A percentile compares a stretch with the other conserved stretches of the same genome.
phyloP scores from a whole-genome alignment of 1,139 yeast genomes.

The Saccharomyces hybrid region DNA sequence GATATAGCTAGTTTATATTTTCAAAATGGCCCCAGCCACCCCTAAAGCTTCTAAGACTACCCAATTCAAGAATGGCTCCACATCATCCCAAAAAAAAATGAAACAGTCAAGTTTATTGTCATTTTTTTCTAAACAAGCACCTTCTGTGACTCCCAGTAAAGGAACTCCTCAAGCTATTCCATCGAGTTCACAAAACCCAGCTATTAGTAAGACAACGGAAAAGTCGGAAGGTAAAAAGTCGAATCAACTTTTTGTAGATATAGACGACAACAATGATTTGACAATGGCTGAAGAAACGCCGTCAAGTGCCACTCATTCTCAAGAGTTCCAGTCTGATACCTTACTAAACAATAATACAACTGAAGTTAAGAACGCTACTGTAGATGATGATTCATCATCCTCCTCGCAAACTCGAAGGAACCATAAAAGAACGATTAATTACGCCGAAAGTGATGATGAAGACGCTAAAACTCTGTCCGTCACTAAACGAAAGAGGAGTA shows the following conservation, averaged over 20 bases:
- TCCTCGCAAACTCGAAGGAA: constrained; percentile 9
- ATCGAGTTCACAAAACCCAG: constrained; percentile 17
- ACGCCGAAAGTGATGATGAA: constrained; percentile 35
- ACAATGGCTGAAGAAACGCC: constrained; percentile 1
- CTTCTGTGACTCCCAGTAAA: constrained; percentile 10
- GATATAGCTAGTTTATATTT: neutral
- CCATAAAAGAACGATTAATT: constrained; percentile 30
- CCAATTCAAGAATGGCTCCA: constrained; percentile 8
- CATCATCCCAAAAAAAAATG: constrained; percentile 34
- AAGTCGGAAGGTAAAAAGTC: neutral
- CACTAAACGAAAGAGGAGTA: constrained; percentile 24
- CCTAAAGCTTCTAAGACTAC: constrained; percentile 15
- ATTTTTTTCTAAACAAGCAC: constrained; percentile 37
- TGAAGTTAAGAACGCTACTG: neutral
- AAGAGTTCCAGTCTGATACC: neutral
- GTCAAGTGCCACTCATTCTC: neutral
- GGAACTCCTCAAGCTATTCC: constrained; percentile 5
- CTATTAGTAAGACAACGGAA: constrained; percentile 5
- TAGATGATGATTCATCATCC: constrained; percentile 6
- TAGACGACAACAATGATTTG: neutral
- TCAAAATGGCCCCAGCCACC: constrained; percentile 18
- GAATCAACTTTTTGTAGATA: neutral
- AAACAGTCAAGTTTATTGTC: constrained; percentile 53
- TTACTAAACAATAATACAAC: neutral
- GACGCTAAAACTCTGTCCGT: constrained; percentile 14